A percentile compares a stretch with the other conserved stretches of the same genome.
phyloP scores from a whole-genome alignment of 768 basidiomycete species.

The Calocybe indica region DNA sequence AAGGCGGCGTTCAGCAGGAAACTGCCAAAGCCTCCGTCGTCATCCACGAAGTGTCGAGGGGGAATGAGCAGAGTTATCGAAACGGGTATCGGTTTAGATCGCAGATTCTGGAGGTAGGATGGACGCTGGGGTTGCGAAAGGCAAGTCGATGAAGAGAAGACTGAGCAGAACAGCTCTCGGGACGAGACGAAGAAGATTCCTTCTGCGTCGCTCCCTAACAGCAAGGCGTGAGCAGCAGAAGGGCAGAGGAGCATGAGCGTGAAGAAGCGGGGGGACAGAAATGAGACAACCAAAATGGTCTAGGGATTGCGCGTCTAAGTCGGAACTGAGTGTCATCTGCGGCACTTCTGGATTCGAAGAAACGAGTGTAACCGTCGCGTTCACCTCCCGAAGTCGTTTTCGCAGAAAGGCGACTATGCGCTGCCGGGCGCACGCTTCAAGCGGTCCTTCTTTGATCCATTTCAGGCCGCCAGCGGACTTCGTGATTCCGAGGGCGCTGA shows the following conservation, averaged over 20 bases:
- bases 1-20: slow-evolving; percentile 6
- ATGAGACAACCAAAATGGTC: slow-evolving; percentile 27
- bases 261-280: slow-evolving; percentile 43
- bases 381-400: slow-evolving; percentile 25
- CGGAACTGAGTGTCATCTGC: slow-evolving; percentile 14
- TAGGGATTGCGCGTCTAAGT: neutral
- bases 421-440: slow-evolving; percentile 27
- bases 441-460: slow-evolving; percentile 22
- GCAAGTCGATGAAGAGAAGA: slow-evolving; percentile 19
- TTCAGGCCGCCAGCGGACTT: slow-evolving; percentile 25
- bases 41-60: slow-evolving; percentile 21
- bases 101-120: slow-evolving; percentile 3
- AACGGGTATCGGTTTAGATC: slow-evolving; percentile 3
- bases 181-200: slow-evolving; percentile 31
- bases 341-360: slow-evolving; percentile 27
- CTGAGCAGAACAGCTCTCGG: slow-evolving; percentile 24
- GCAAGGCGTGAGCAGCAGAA: slow-evolving; percentile 36
- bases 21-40: slow-evolving; percentile 7
- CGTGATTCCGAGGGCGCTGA: neutral
- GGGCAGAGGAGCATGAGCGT: slow-evolving; percentile 32
- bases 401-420: slow-evolving; percentile 29
- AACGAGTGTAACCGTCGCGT: slow-evolving; percentile 30
- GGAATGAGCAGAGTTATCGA: slow-evolving; percentile 12
- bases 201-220: slow-evolving; percentile 32
- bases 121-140: neutral